Evolutionary conservation across 129 eudicot species (phyloP).

Genomic region (Tanacetum coccineum): DNA sequence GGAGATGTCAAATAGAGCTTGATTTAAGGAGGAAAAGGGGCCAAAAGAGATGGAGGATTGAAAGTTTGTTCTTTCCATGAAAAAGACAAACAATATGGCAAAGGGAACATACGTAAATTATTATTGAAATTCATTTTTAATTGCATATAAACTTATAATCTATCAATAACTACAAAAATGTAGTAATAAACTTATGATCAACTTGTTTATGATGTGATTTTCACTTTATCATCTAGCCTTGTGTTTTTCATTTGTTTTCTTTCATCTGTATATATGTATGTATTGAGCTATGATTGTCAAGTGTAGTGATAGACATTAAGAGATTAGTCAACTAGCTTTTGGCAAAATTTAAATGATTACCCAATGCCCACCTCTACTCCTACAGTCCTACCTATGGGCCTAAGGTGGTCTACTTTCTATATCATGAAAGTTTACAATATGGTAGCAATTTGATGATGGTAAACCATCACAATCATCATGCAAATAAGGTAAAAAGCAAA

Average conservation of each 20-base stretch:
- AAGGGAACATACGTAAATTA: background rate
- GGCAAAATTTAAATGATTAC: constrained; percentile 17
- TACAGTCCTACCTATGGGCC: background rate
- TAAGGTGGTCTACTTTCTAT: background rate
- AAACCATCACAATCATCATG: constrained; percentile 3
- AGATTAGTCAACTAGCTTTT: constrained; percentile 1
- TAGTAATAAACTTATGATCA: background rate
- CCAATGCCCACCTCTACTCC: background rate
- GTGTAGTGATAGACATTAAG: too few relatives aligned
- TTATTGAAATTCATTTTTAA: background rate
- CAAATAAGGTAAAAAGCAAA: too few relatives aligned
- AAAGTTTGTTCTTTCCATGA: constrained; percentile 33
- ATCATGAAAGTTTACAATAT: constrained; percentile 14
- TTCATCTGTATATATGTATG: too few relatives aligned
- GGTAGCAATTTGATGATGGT: constrained; percentile 31
- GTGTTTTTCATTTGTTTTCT: too few relatives aligned
- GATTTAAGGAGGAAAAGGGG: constrained; percentile 44
- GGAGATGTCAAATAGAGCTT: constrained; percentile 15
- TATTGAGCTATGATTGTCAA: too few relatives aligned
- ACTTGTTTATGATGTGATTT: background rate
- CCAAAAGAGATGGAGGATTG: constrained; percentile 32
- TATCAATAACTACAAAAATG: background rate
- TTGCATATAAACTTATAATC: background rate
- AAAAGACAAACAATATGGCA: constrained; percentile 27
- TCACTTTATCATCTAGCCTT: background rate